Percentiles rank a stretch among this genome's conserved stretches.
Evolutionary conservation across 257 asterid genomes (phyloP).

Genomic region (Gentiana dahurica): DNA sequence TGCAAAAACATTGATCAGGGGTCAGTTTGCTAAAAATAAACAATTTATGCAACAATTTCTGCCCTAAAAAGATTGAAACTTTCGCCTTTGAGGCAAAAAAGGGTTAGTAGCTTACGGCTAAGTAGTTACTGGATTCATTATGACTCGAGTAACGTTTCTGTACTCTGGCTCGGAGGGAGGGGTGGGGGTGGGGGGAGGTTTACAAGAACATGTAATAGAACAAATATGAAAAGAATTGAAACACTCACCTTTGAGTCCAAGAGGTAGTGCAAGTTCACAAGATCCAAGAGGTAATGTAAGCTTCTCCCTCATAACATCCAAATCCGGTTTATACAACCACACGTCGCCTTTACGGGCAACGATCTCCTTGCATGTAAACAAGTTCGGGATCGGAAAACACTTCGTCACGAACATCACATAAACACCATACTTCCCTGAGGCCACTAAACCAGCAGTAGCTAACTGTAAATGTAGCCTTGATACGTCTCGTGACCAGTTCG

Average conservation of each 20-base stretch:
- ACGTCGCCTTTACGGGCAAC: conserved; percentile 32
- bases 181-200: no score
- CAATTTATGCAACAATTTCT: no score
- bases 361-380: conserved; percentile 54
- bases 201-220: no score
- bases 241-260: conserved; percentile 44
- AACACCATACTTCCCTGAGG: conserved; percentile 42
- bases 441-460: conserved; percentile 52
- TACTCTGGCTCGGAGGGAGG: no score
- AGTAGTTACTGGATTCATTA: no score
- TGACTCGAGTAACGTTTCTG: no score
- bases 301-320: conserved; percentile 41
- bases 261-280: conserved; percentile 82
- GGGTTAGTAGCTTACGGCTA: no score
- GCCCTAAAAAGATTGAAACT: no score
- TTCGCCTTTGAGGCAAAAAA: no score
- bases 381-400: conserved; percentile 62
- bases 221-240: not conserved
- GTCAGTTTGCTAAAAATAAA: no score
- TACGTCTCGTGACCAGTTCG: conserved; percentile 77
- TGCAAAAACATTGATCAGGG: no score
- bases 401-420: conserved; percentile 47
- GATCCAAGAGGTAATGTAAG: conserved; percentile 75
- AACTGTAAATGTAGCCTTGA: conserved; percentile 72
- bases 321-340: conserved; percentile 60